Evolutionary conservation across 2,329 filamentous ascomycete genomes (phyloP).

Genomic region (Neonectria faginata): DNA sequence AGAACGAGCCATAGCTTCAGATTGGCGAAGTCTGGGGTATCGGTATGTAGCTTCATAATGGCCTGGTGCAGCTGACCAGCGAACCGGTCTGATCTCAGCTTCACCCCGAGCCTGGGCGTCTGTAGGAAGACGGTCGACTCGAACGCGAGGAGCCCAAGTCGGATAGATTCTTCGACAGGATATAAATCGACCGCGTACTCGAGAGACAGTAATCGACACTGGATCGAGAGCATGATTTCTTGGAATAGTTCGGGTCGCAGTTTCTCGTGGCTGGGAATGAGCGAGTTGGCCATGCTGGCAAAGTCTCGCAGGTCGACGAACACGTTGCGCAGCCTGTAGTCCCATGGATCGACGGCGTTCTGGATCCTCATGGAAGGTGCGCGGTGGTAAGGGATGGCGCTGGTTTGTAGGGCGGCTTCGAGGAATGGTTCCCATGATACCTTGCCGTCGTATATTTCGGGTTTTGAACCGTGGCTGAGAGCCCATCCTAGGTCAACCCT

Average conservation of each 20-base stretch:
- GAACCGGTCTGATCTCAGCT: slow-evolving; percentile 34
- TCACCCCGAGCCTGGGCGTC: slow-evolving; percentile 27
- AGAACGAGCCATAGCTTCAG: slow-evolving; percentile 46
- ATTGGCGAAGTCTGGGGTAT: slow-evolving; percentile 20
- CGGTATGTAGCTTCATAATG: slow-evolving; percentile 25
- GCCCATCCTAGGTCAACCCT: slow-evolving; percentile 47
- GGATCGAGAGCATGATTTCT: slow-evolving; percentile 47
- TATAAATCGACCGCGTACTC: slow-evolving; percentile 27
- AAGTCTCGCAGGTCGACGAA: slow-evolving; percentile 49
- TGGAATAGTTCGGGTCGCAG: slow-evolving; percentile 45
- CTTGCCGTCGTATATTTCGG: slow-evolving; percentile 35
- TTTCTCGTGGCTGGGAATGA: slow-evolving; percentile 37
- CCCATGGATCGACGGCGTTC: slow-evolving; percentile 29
- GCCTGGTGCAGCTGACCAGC: slow-evolving; percentile 23
- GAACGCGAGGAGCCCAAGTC: slow-evolving; percentile 48
- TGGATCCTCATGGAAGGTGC: slow-evolving; percentile 17
- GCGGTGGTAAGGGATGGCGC: background rate
- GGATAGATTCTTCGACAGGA: slow-evolving; percentile 38
- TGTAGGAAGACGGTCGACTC: slow-evolving; percentile 46
- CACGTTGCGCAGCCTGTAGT: slow-evolving; percentile 42
- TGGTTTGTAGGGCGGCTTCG: slow-evolving; percentile 1
- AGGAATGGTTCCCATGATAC: slow-evolving; percentile 39
- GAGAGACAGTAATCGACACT: slow-evolving; percentile 47
- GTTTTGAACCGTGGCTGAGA: slow-evolving; percentile 42
- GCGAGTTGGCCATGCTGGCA: slow-evolving; percentile 41